Evolutionary conservation across 2,329 filamentous ascomycete species (phyloP), one percentile per base, ranked within the genome.

Genomic region (Paradendryphiella salina): DNA sequence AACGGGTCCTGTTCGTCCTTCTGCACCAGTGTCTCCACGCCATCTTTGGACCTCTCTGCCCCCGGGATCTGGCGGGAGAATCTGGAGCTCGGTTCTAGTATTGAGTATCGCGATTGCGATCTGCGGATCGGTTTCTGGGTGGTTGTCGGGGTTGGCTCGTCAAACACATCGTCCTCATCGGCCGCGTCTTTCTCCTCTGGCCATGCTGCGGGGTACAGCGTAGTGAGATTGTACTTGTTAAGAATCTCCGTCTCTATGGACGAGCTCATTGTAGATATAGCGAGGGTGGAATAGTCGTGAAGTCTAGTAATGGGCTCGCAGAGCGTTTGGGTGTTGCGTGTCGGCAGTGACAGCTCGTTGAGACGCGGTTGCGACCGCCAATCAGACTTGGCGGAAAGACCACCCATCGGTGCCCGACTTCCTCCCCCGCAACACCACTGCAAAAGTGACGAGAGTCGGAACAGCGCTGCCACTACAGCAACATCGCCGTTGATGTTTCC

Each of bases 1-100:
- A 99, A 75, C 4, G 94, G 91, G 75, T 99, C 94, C 1, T 90
- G 84, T 73, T 99, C 95, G 70, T 99, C 94, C 69, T 88, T 88
- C 68, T 94, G 89, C 23, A 96, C 89, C 54, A 93, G 75, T 63
- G 86, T 94, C 58, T 89, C 87, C 37, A 87, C 79, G 23, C 86
- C 87, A 66, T 85, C 83, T 41, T 82, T 82, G 2, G 82, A 84
- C 66, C 82, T 85, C 69, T 90, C 84, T 4, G 86, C 83, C 1
- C 87, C 87, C 0, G 84, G 82, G 14, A 89, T 75, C 70, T 84
- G 89, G 64, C 82, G 82, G 51, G 85, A 81, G 61, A 85, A 83
- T 72, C 86, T 88, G 39, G 87, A 82, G 45, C 85, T 85, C 51
- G 87, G 83, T 71, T 94, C 90, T 43, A 97, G 82, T 14, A 89